Evolutionary conservation across 148 eudicot genomes (phyloP).

Genomic region (Talinum fruticosum): DNA sequence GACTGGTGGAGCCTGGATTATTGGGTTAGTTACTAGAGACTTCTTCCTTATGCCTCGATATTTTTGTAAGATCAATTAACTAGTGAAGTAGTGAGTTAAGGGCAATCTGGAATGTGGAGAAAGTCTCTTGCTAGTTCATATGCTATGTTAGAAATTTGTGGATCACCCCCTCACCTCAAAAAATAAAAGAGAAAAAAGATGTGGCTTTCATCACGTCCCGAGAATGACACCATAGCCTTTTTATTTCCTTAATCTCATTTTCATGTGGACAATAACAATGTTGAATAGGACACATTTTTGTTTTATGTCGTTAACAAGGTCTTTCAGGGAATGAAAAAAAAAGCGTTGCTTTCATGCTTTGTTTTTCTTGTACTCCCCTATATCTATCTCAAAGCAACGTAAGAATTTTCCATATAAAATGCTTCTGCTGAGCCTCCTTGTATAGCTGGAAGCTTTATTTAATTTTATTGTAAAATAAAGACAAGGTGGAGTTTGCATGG

Average conservation of each 20-base stretch:
- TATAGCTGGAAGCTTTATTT: neutral
- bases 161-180: no score
- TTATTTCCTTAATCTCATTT: no score
- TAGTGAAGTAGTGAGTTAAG: no score
- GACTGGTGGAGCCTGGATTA: conserved; percentile 99
- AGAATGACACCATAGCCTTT: no score
- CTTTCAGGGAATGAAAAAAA: neutral
- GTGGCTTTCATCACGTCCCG: no score
- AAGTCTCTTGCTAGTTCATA: no score
- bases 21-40: conserved; percentile 61
- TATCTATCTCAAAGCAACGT: neutral
- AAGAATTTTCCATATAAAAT: neutral
- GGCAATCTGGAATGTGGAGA: no score
- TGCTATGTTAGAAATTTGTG: no score
- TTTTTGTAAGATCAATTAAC: neutral
- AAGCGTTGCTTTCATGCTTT: neutral
- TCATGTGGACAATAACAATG: neutral
- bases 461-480: neutral
- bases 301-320: neutral
- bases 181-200: no score
- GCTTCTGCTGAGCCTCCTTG: neutral
- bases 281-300: neutral
- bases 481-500: neutral
- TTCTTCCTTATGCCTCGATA: neutral
- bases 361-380: neutral